Evolutionary conservation across 495 filamentous ascomycete species (phyloP), one percentile per base, ranked within the genome.

Genomic region (Penicillium riverlandense): DNA sequence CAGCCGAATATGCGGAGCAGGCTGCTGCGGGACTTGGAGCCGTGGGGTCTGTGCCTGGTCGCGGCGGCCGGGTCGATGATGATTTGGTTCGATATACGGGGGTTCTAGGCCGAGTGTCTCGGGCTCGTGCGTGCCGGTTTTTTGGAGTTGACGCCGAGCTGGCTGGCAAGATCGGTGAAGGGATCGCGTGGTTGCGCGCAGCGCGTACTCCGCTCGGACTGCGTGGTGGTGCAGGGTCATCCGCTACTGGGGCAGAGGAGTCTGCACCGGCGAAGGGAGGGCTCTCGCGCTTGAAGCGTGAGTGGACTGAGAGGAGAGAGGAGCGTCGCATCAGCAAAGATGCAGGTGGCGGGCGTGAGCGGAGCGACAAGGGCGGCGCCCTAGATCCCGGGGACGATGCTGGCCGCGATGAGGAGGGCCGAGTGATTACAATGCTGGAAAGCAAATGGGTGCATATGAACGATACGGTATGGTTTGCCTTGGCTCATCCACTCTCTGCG

Each of bases 401-500:
- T 0, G 92, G 92, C 0, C 78, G 74, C 48, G 60, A 85, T 13
- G 92, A 96, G 56, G 92, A 98, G 64, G 77, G 75, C n/a, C 71
- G 86, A 38, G 85, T 96, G 1, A 72, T 95, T 47, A 83, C 90
- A 50, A 88, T 86, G 81, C 62, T 98, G 42, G 84, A 95, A 58
- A 72, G 70, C 38, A 96, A 95, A 60, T 98, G 92, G 92, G 76
- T 75, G 29, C 88, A 88, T 65, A 79, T 86, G 67, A 98, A 98
- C 61, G 88, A 96, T 66, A 94, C 86, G 11, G 87, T 95, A 34
- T 34, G 32, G 7, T 32, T 12, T 37, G 37, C 11, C 7, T 34
- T 12, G 13, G 13, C 37, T 11, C 1, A 5, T 27, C n/a, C 13
- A 22, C 0, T 14, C 16, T 14, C 6, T 7, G 13, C 31, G 13